These are phyloP conservation scores for Pholiota adiposa DNA, from an alignment of 1,284 basidiomycete genomes.

Conservation along the genomic window DNA sequence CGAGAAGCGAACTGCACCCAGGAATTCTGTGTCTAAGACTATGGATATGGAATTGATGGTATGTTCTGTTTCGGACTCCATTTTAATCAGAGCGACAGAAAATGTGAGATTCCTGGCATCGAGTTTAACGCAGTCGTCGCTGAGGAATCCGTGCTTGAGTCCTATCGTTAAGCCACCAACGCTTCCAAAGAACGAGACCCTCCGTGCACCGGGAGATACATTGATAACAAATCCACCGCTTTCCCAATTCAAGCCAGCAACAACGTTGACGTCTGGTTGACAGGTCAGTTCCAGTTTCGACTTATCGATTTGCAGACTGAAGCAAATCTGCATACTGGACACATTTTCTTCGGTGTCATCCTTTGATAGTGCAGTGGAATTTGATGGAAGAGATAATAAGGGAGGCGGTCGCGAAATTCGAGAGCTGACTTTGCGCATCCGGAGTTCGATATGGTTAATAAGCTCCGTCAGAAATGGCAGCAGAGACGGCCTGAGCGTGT, in stretches of 20 bases:
- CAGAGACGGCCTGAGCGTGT: slow-evolving; percentile 79
- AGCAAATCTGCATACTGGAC: slow-evolving; percentile 70
- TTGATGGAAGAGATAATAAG: slow-evolving; percentile 18
- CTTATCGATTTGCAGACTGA: slow-evolving; percentile 88
- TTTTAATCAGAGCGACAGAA: slow-evolving; percentile 66
- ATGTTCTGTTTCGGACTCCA: slow-evolving; percentile 39
- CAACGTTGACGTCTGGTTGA: slow-evolving; percentile 86
- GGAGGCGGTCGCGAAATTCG: slow-evolving; percentile 24
- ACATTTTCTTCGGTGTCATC: slow-evolving; percentile 28
- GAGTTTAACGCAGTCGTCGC: slow-evolving; percentile 77
- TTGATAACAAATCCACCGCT: slow-evolving; percentile 88
- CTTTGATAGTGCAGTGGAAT: slow-evolving; percentile 13
- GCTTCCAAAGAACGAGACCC: slow-evolving; percentile 75
- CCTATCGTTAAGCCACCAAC: slow-evolving; percentile 80
- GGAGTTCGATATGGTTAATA: slow-evolving; percentile 64
- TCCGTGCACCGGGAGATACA: slow-evolving; percentile 71
- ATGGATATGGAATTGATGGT: slow-evolving; percentile 66
- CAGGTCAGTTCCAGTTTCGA: slow-evolving; percentile 86
- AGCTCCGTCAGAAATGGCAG: slow-evolving; percentile 84
- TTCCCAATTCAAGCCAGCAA: slow-evolving; percentile 87
- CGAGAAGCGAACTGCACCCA: slow-evolving; percentile 76
- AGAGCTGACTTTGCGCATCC: slow-evolving; percentile 54
- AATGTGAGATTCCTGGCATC: slow-evolving; percentile 79
- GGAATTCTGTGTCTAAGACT: slow-evolving; percentile 76
- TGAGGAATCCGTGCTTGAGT: slow-evolving; percentile 81